Evolutionary conservation across 768 basidiomycete species (phyloP).

Genomic region (Trametopsis cervina): DNA sequence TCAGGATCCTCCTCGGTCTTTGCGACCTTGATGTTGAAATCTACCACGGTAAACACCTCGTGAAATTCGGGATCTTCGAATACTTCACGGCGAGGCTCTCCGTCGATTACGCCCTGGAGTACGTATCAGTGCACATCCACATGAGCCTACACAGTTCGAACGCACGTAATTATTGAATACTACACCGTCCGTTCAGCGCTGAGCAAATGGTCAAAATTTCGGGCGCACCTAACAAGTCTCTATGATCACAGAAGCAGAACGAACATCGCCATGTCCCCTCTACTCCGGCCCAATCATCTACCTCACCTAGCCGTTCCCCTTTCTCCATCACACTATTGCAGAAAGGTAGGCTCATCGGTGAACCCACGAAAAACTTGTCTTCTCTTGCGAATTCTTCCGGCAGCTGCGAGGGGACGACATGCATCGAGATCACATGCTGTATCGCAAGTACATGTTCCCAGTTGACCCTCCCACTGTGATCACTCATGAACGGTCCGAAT

Average conservation of each 20-base stretch:
- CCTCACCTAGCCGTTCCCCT: slow-evolving; percentile 29
- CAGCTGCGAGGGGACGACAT: slow-evolving; percentile 34
- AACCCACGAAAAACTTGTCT: not conserved
- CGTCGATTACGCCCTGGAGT: not conserved
- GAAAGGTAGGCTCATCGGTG: slow-evolving; percentile 43
- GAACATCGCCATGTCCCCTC: slow-evolving; percentile 53
- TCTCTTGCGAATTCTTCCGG: slow-evolving; percentile 27
- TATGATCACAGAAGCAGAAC: slow-evolving; percentile 67
- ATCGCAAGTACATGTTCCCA: slow-evolving; percentile 55
- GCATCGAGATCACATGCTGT: slow-evolving; percentile 49
- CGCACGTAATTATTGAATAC: slow-evolving; percentile 41
- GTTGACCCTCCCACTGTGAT: slow-evolving; percentile 40
- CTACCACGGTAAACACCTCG: slow-evolving; percentile 46
- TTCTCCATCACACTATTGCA: slow-evolving; percentile 44
- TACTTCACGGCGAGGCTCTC: slow-evolving; percentile 21
- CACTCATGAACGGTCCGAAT: slow-evolving; percentile 50
- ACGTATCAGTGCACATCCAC: slow-evolving; percentile 31
- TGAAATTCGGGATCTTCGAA: slow-evolving; percentile 44
- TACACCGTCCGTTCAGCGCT: slow-evolving; percentile 15
- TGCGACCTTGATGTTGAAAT: slow-evolving; percentile 39
- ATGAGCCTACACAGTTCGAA: slow-evolving; percentile 18
- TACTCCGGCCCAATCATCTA: slow-evolving; percentile 52
- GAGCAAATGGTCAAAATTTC: not conserved
- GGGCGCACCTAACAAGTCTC: slow-evolving; percentile 53
- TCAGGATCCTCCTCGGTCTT: slow-evolving; percentile 36